Evolutionary conservation across 352 stramenopile species (phyloP).

Genomic region (Hyaloperonospora arabidopsidis): DNA sequence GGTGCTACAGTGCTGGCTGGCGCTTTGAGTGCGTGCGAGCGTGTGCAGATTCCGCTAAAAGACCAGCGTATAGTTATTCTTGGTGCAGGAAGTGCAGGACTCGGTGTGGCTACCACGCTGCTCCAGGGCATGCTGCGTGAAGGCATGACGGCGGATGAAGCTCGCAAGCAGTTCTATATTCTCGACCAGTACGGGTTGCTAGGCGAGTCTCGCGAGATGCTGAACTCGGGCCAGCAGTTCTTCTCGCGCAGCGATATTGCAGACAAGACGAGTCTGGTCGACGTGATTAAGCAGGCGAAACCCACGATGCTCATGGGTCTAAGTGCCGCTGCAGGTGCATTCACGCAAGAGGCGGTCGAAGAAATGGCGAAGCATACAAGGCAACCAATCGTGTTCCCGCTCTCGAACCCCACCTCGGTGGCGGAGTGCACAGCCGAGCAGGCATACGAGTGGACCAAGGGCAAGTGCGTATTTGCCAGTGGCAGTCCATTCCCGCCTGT

Average conservation of each 20-base stretch:
- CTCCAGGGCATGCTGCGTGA: slow-evolving; percentile 88
- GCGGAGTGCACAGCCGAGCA: slow-evolving; percentile 94
- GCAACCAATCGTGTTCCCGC: slow-evolving; percentile 93
- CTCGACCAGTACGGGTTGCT: slow-evolving; percentile 72
- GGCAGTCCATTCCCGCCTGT: slow-evolving; percentile 5
- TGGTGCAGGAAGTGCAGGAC: slow-evolving; percentile 89
- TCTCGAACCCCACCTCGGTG: slow-evolving; percentile 94
- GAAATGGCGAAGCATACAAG: slow-evolving; percentile 86
- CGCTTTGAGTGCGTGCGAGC: slow-evolving; percentile 61
- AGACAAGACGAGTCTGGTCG: slow-evolving; percentile 70
- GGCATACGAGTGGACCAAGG: slow-evolving; percentile 94
- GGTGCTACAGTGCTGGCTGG: slow-evolving; percentile 91
- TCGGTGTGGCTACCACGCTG: slow-evolving; percentile 89
- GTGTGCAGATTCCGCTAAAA: slow-evolving; percentile 74
- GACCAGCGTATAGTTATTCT: slow-evolving; percentile 94
- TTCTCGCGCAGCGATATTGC: slow-evolving; percentile 59
- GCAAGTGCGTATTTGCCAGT: slow-evolving; percentile 47
- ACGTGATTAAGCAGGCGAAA: slow-evolving; percentile 81
- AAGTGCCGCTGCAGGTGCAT: slow-evolving; percentile 79
- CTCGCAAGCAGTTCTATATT: slow-evolving; percentile 71
- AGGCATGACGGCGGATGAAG: slow-evolving; percentile 58
- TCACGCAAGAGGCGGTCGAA: slow-evolving; percentile 74
- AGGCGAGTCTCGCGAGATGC: slow-evolving; percentile 31
- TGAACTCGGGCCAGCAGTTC: slow-evolving; percentile 78
- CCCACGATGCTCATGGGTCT: slow-evolving; percentile 94